Base-by-base conservation (phyloP, 768 basidiomycete species). In the Rhodotorula paludigena region DNA sequence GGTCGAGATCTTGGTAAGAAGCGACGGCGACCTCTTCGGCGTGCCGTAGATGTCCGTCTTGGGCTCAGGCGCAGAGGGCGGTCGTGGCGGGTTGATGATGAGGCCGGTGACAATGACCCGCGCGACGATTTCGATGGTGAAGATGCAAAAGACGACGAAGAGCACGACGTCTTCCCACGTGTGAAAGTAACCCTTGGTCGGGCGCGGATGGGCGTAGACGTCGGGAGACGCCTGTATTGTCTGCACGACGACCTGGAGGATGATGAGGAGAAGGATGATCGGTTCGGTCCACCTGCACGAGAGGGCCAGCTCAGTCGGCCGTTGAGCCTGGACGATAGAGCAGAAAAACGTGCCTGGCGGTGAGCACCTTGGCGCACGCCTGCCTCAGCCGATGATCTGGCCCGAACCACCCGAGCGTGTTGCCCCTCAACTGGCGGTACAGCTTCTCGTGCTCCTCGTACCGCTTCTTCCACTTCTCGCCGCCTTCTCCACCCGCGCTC, bases 41-140 rank as follows among this genome's bases (percentile, higher is more conserved):
- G 44, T 57, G 9, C 58, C 58, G 58, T 74, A 67, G 4, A 73
- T 60, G 63, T 66, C 64, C 25, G 33, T 7, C 21, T 54, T 55
- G 18, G 21, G 66, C 45, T 73, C 38, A 82, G 74, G 57, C 1
- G 60, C 45, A 5, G 32, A 3, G 0, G 52, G 30, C 16, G 64
- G 61, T 3, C 33, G 45, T 3, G 58, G 57, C 82, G 82, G 60
- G 84, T 78, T 92, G 55, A 96, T 82, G 25, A 97, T 77, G 69
- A 98, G 84, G 32, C 94, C 94, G 33, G 88, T 89, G 38, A 92
- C 88, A 74, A 90, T 85, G 76, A 93, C 92, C 33, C 93, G 87
- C 49, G 90, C 90, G 72, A 89, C 82, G 52, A 87, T 86, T 80
- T 98, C 94, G 57, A 93, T 68, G 10, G 91, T 92, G 82, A 91